These are phyloP conservation scores for Cyberlindnera xishuangbannaensis DNA, from an alignment of 805 yeast genomes.

Conservation along the genomic window DNA sequence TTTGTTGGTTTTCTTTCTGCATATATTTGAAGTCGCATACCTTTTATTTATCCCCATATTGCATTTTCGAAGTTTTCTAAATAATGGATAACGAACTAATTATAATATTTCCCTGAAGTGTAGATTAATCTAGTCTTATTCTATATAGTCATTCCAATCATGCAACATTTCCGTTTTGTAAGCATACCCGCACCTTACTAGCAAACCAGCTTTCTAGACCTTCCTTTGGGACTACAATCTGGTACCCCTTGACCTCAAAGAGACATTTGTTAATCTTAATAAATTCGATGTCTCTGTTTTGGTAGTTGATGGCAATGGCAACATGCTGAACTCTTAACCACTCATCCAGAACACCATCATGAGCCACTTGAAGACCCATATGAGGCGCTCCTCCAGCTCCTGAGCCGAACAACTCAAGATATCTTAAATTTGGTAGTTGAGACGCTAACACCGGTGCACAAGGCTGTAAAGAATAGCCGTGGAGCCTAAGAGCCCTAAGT, in stretches of 20 bases:
- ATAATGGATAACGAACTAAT: no score
- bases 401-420: constrained; percentile 42
- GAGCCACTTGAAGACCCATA: constrained; percentile 46
- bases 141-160: no score
- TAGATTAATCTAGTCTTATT: no score
- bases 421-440: constrained; percentile 24
- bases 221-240: constrained; percentile 34
- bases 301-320: constrained; percentile 35
- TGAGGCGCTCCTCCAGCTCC: constrained; percentile 50
- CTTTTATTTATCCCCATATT: no score
- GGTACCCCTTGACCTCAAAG: constrained; percentile 33
- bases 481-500: constrained; percentile 37
- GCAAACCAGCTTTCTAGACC: constrained; percentile 45
- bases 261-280: constrained; percentile 45
- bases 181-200: constrained; percentile 28
- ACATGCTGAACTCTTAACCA: constrained; percentile 54
- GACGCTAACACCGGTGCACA: constrained; percentile 26
- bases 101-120: no score
- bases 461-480: constrained; percentile 29
- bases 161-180: no score
- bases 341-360: constrained; percentile 49
- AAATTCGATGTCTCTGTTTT: constrained; percentile 30
- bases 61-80: no score
- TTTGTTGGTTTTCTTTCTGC: no score
- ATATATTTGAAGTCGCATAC: no score